Evolutionary conservation across 441 rosid species (phyloP), one percentile per base, ranked within the genome.

Genomic region (Manihot esculenta): DNA sequence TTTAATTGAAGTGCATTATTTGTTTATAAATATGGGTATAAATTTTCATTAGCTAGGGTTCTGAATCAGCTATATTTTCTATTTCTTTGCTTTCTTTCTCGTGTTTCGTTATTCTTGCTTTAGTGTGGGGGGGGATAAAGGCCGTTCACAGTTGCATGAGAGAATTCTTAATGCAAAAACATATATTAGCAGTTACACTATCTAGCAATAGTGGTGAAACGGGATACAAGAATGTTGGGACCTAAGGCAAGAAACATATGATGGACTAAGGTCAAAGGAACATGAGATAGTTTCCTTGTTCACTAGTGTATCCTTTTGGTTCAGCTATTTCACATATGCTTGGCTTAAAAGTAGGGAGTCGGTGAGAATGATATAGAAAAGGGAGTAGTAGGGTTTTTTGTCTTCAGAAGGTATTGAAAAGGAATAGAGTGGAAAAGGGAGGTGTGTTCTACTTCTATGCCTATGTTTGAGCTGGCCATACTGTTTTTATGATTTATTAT

Each of bases 21-120:
- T 47, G 63, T 57, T 74, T 35, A 48, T 64, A 42, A 35, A 14
- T 57, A 24, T 35, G 69, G 35, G 15, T 18, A 47, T 33, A 56
- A 3, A 49, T n/a, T 69, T 65, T 30, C 56, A 20, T 44, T 42
- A 26, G 67, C 56, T 50, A 42, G 66, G 12, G 64, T 59, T 6
- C n/a, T 1, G 3, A 9, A n/a, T 64, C 24, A 21, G 21, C 33
- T 35, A 35, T 38, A 35, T 14, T 20, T 21, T 33, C 10, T 11
- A 8, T 14, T 41, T 1, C 24, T 18, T 41, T 45, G 27, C 38
- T 47, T 1, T 30, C 2, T n/a, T 30, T 17, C 61, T 33, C 10
- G 21, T 8, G 8, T 24, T 18, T 21, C 18, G 18, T 18, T 42
- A n/a, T 61, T 18, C 23, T 60, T 60, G 5, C 14, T 38, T 23